A percentile compares a stretch with the other conserved stretches of the same genome.
Evolutionary conservation across 306 rosid genomes (phyloP).

Genomic region (Oxytropis ochrocephala): DNA sequence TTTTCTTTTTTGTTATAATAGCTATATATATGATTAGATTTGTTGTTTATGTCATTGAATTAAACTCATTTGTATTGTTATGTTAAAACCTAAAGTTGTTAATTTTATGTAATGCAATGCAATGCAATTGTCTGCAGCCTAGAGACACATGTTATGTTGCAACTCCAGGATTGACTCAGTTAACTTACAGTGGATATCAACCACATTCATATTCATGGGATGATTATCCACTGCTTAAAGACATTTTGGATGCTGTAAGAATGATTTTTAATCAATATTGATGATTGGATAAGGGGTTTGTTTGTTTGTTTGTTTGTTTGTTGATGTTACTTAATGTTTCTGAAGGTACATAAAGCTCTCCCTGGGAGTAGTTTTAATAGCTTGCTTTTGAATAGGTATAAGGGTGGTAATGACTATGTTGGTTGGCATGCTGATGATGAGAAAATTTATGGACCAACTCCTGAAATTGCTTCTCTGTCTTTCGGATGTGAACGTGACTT

Average conservation of each 20-base stretch:
- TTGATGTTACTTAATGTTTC: background rate
- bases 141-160: constrained; percentile 88
- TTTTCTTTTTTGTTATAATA: background rate
- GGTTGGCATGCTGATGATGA: constrained; percentile 99
- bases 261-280: background rate
- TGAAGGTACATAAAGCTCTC: constrained; percentile 79
- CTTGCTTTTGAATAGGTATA: constrained; percentile 80
- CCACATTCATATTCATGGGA: constrained; percentile 85
- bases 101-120: constrained; percentile 4
- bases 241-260: constrained; percentile 71
- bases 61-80: background rate
- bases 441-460: constrained; percentile 74
- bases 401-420: constrained; percentile 74
- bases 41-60: no score
- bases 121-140: constrained; percentile 52
- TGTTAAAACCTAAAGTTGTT: background rate
- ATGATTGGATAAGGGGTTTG: background rate
- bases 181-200: constrained; percentile 78
- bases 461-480: constrained; percentile 81
- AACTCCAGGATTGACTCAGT: constrained; percentile 63
- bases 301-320: background rate
- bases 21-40: no score
- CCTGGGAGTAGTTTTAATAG: constrained; percentile 91
- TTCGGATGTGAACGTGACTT: constrained; percentile 91
- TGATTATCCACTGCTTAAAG: constrained; percentile 67